Percentiles rank a stretch among this genome's conserved stretches.
These are phyloP conservation scores for Daldinia loculata DNA, from an alignment of 495 filamentous ascomycete genomes.

Conservation along the genomic window DNA sequence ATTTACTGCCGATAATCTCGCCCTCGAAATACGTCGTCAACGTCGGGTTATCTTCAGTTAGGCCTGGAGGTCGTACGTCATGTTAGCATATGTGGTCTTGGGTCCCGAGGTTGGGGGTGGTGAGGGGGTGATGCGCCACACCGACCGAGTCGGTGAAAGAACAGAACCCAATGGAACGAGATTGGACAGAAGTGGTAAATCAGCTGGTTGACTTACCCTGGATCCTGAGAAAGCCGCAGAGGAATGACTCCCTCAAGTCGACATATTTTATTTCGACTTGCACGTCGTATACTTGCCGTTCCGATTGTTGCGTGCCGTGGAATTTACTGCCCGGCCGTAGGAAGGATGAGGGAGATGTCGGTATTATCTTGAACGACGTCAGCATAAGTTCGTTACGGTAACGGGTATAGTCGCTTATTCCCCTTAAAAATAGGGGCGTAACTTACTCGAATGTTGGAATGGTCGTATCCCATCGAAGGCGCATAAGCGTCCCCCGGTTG, in stretches of 20 bases:
- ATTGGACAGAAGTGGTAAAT: neutral
- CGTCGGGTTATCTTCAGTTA: conserved; percentile 95
- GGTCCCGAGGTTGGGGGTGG: neutral
- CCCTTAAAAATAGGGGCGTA: conserved; percentile 1
- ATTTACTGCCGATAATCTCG: conserved; percentile 95
- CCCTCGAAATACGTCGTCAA: conserved; percentile 98
- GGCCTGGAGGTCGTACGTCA: conserved; percentile 60
- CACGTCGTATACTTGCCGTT: conserved; percentile 90
- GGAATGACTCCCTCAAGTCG: conserved; percentile 91
- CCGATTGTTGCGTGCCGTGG: conserved; percentile 88
- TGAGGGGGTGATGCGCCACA: neutral
- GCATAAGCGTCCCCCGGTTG: conserved; percentile 38
- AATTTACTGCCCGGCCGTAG: conserved; percentile 90
- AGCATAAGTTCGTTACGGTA: conserved; percentile 15
- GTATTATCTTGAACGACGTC: conserved; percentile 60
- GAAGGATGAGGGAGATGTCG: conserved; percentile 77
- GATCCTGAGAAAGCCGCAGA: conserved; percentile 95
- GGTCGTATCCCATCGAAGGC: conserved; percentile 69
- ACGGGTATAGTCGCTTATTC: neutral
- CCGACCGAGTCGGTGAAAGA: neutral
- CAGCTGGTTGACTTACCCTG: conserved; percentile 71
- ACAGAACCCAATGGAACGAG: neutral
- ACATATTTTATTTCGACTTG: conserved; percentile 98
- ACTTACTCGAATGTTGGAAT: conserved; percentile 71
- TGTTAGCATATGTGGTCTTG: conserved; percentile 26